Conservation (phyloP, 495 filamentous ascomycete species). For the Aspergillus baeticus region DNA sequence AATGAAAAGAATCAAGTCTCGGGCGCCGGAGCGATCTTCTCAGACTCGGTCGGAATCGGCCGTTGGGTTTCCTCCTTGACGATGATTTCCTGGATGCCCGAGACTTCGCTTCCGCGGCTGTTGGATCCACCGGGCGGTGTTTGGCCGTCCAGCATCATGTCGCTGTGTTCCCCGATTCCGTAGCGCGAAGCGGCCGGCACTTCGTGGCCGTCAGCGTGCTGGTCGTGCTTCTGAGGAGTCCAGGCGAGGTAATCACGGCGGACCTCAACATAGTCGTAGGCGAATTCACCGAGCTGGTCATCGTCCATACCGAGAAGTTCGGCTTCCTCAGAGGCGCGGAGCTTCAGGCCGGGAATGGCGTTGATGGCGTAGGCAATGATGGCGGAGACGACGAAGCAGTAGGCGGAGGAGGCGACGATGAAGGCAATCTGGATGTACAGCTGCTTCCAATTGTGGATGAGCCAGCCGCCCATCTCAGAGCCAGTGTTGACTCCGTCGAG, state of each 20-base stretch:
- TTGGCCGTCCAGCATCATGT: constrained; percentile 66
- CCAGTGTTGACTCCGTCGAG: constrained; percentile 90
- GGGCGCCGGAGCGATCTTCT: constrained; percentile 23
- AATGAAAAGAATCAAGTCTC: background rate
- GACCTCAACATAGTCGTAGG: constrained; percentile 99
- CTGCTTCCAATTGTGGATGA: constrained; percentile 85
- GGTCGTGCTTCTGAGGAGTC: constrained; percentile 80
- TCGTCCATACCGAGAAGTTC: constrained; percentile 98
- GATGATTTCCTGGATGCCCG: constrained; percentile 41
- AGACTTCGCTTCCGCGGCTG: constrained; percentile 35
- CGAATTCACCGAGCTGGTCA: constrained; percentile 97
- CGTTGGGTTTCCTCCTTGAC: constrained; percentile 27
- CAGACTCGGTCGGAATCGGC: constrained; percentile 20
- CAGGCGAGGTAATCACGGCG: constrained; percentile 95
- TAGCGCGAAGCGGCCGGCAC: constrained; percentile 70
- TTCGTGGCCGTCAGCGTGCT: constrained; percentile 58
- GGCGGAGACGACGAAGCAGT: constrained; percentile 81
- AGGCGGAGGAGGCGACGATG: constrained; percentile 70
- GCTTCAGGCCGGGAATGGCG: constrained; percentile 81
- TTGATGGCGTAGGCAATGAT: constrained; percentile 84
- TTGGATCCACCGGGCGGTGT: constrained; percentile 48
- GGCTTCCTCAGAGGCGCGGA: constrained; percentile 92
- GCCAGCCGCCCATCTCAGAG: constrained; percentile 69
- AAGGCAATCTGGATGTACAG: constrained; percentile 93
- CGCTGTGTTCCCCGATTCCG: constrained; percentile 75